Percentiles rank a stretch among this genome's conserved stretches.
Conservation (phyloP, 192 early-diverging fungal genomes). For the Dispira simplex region DNA sequence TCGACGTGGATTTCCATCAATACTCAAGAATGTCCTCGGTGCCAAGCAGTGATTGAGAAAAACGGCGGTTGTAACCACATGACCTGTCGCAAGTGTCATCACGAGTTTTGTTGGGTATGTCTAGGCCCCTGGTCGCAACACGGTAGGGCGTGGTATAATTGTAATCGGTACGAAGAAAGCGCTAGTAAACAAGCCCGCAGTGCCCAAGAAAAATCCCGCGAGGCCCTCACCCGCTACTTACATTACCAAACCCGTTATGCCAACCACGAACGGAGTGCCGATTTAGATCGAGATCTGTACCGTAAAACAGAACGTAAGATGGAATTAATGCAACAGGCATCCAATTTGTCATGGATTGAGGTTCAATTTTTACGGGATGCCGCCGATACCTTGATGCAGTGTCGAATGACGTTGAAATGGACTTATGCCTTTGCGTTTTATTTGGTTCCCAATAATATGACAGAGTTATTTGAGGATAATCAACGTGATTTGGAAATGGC, state of each 20-base stretch:
- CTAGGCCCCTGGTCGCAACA: conserved; percentile 96
- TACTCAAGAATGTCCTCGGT: conserved; percentile 93
- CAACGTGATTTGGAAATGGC: conserved; percentile 98
- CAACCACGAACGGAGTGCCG: conserved; percentile 93
- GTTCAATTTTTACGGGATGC: conserved; percentile 93
- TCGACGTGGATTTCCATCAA: conserved; percentile 93
- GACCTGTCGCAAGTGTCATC: conserved; percentile 94
- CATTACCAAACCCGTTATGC: conserved; percentile 97
- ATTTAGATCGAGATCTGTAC: conserved; percentile 63
- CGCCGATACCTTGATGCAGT: conserved; percentile 73
- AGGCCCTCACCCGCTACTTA: conserved; percentile 81
- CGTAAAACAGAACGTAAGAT: conserved; percentile 86
- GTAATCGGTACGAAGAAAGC: conserved; percentile 93
- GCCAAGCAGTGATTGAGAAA: conserved; percentile 93
- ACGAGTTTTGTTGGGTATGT: conserved; percentile 99
- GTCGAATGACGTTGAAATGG: conserved; percentile 93
- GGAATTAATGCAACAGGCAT: conserved; percentile 86
- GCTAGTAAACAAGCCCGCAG: conserved; percentile 75
- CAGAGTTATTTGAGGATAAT: conserved; percentile 92
- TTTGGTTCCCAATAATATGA: conserved; percentile 68
- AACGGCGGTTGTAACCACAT: conserved; percentile 99
- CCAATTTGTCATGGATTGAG: conserved; percentile 93
- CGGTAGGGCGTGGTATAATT: conserved; percentile 91
- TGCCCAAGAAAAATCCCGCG: conserved; percentile 71
- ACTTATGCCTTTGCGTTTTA: conserved; percentile 97